Conservation (phyloP, 140 eudicot species). For the Anethum foeniculum region DNA sequence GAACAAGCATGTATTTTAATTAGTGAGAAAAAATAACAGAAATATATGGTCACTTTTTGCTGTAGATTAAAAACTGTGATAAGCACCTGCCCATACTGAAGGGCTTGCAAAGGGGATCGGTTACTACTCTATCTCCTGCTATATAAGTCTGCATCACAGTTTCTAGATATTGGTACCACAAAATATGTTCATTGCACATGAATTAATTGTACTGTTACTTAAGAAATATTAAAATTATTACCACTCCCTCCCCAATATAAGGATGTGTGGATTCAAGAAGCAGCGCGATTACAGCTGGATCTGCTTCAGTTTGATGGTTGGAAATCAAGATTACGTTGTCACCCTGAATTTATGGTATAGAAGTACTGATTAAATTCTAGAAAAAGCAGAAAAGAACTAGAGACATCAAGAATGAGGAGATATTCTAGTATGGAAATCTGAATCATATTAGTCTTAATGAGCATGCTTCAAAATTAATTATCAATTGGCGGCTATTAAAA, state of each 20-base stretch:
- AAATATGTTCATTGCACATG: not conserved
- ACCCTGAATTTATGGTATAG: constrained; percentile 49
- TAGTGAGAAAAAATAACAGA: not conserved
- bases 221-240: constrained; percentile 16
- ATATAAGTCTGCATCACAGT: constrained; percentile 67
- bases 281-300: constrained; percentile 89
- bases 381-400: constrained; percentile 11
- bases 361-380: constrained; percentile 19
- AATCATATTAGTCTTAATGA: not conserved
- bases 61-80: constrained; percentile 7
- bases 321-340: constrained; percentile 78
- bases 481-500: not conserved
- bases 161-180: constrained; percentile 11
- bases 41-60: constrained; percentile 2
- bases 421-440: not conserved
- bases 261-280: constrained; percentile 72
- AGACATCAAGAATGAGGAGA: constrained; percentile 8
- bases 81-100: constrained; percentile 97
- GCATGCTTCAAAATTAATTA: not conserved
- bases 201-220: constrained; percentile 8
- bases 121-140: constrained; percentile 94
- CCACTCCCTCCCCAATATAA: constrained; percentile 68
- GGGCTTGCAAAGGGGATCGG: constrained; percentile 99
- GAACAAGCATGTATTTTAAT: not conserved
- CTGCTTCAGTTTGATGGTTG: constrained; percentile 99